Percentiles rank a stretch among this genome's conserved stretches.
Conservation (phyloP, 805 yeast species). For the Nakazawaea wyomingensis region DNA sequence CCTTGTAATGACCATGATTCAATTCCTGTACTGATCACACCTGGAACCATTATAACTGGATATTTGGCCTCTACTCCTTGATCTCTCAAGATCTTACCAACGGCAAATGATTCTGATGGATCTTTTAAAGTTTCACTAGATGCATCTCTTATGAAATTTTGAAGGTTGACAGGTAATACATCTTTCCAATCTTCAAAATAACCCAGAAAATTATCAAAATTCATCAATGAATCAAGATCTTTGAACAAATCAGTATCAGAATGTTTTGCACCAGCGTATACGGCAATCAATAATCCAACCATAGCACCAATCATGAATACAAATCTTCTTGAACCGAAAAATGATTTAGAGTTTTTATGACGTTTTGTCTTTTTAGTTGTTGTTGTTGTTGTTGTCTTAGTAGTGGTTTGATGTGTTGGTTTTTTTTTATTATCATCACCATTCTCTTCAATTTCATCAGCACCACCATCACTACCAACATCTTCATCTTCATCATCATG, state of each 20-base stretch:
- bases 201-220: constrained; percentile 52
- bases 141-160: constrained; percentile 54
- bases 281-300: constrained; percentile 61
- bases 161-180: constrained; percentile 60
- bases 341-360: constrained; percentile 14
- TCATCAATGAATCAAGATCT: constrained; percentile 45
- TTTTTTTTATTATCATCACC: too few relatives aligned
- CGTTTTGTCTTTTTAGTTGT: neutral
- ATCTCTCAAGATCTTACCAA: constrained; percentile 63
- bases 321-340: constrained; percentile 48
- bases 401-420: neutral
- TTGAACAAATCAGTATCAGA: constrained; percentile 36
- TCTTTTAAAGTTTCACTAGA: constrained; percentile 41
- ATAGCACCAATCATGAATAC: constrained; percentile 68
- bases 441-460: too few relatives aligned
- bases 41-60: constrained; percentile 92
- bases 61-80: constrained; percentile 50
- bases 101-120: constrained; percentile 80
- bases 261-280: constrained; percentile 48
- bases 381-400: neutral
- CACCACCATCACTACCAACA: too few relatives aligned
- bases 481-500: too few relatives aligned
- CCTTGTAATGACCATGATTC: constrained; percentile 89
- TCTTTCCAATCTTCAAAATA: constrained; percentile 71
- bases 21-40: constrained; percentile 90